Evolutionary conservation across 495 filamentous ascomycete genomes (phyloP), one percentile per base, ranked within the genome.

Genomic region (Trichoderma reesei): DNA sequence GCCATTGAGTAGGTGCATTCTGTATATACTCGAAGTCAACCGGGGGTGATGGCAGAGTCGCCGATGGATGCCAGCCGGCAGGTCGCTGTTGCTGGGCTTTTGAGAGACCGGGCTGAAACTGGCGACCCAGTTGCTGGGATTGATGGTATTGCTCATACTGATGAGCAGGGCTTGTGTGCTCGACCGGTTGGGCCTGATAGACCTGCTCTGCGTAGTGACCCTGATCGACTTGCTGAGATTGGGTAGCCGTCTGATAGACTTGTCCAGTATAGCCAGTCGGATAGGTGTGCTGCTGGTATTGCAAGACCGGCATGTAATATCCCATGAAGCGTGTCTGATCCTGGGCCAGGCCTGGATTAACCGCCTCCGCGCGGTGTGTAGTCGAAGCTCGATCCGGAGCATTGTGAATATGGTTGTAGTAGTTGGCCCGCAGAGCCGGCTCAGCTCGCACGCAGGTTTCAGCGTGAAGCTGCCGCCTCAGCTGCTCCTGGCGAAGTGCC

Each of bases 1-100:
- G 51, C 2, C 13, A 41, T 3, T 61, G 36, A 41, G n/a, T 26
- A 20, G 14, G 10, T 0, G 59, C 6, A 11, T 18, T 11, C 37
- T 42, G 37, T 26, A 61, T 0, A 7, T 61, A 41, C 13, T 63
- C 61, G 18, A 46, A 41, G 14, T 63, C 61, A 20, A 46, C 39
- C 10, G 16, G 61, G 39, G 61, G 38, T 70, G 33, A 69, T 61
- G 54, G 70, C 16, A 38, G 64, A 51, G 38, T 68, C 67, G 66
- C 70, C 66, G 66, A 70, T 16, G 88, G 85, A 72, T 90, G 88
- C 88, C 88, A 90, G 70, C 86, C 90, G 34, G 86, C 81, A 26
- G 88, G 88, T 14, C 88, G 73, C 26, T 26, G 26, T 56, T 65
- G 71, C 63, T 68, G 72, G 60, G 68, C 72, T 65, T 66, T 71